phyloP scores from a whole-genome alignment of 805 yeast species.

The Sungouiozyma ichnusensis region DNA sequence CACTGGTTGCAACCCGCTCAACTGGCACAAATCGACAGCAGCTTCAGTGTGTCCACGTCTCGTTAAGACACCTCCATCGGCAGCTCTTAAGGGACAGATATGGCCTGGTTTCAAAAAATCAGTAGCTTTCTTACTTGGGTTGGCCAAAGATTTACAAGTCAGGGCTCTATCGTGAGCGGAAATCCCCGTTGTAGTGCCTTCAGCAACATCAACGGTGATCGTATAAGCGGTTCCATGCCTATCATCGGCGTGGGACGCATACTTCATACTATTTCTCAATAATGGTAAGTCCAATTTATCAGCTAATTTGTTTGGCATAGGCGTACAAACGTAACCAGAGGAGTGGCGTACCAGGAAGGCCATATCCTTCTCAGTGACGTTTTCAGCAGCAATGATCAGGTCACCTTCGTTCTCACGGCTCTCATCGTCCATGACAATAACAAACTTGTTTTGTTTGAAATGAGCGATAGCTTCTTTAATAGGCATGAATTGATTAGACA shows the following conservation, averaged over 20 bases:
- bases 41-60: conserved; percentile 98
- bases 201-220: conserved; percentile 72
- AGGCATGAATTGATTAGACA: conserved; percentile 12
- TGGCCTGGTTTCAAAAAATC: conserved; percentile 92
- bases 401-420: conserved; percentile 96
- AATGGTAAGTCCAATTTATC: conserved; percentile 70
- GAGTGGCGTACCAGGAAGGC: conserved; percentile 84
- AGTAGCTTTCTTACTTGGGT: conserved; percentile 36
- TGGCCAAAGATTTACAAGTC: conserved; percentile 67
- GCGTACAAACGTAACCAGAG: conserved; percentile 89
- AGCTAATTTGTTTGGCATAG: conserved; percentile 67
- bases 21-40: conserved; percentile 72
- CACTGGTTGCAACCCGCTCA: conserved; percentile 74
- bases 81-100: conserved; percentile 83
- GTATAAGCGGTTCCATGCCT: conserved; percentile 97
- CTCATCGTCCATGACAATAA: conserved; percentile 94
- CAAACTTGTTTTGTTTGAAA: conserved; percentile 40
- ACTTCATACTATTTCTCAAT: conserved; percentile 37
- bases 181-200: conserved; percentile 93
- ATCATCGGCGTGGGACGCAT: conserved; percentile 41
- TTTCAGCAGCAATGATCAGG: conserved; percentile 80
- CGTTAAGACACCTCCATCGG: conserved; percentile 64
- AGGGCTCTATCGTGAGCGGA: conserved; percentile 88
- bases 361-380: conserved; percentile 72
- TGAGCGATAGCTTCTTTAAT: conserved; percentile 25